Evolutionary conservation across 495 filamentous ascomycete genomes (phyloP).

Genomic region (Podospora pseudoanserina): DNA sequence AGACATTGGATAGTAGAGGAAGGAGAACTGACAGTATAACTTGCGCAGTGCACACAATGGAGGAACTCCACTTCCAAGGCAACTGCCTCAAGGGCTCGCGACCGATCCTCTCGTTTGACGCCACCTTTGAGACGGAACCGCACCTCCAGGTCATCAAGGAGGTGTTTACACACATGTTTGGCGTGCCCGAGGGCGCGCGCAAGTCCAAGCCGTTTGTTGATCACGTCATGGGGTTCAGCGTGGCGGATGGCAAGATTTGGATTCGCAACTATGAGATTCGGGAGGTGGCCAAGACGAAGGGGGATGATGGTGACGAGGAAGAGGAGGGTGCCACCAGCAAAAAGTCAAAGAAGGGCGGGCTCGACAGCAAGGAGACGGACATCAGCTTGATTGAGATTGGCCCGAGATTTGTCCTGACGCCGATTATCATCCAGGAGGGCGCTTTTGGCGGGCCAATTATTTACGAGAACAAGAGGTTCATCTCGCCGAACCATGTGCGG

Average conservation of each 20-base stretch:
- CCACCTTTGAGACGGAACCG: constrained; percentile 71
- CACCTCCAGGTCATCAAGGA: constrained; percentile 75
- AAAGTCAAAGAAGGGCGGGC: constrained; percentile 29
- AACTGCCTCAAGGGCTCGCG: constrained; percentile 94
- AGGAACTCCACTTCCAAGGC: constrained; percentile 91
- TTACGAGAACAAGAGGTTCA: constrained; percentile 98
- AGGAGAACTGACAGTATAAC: neutral
- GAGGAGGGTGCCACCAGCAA: constrained; percentile 23
- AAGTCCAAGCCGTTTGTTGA: constrained; percentile 95
- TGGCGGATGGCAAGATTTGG: constrained; percentile 96
- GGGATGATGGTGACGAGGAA: constrained; percentile 34
- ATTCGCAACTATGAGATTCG: constrained; percentile 89
- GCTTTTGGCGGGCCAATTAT: constrained; percentile 96
- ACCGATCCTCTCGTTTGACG: constrained; percentile 93
- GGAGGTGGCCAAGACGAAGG: constrained; percentile 66
- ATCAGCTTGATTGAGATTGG: constrained; percentile 89
- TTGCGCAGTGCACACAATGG: constrained; percentile 78
- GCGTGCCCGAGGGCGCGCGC: constrained; percentile 80
- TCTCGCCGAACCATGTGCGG: constrained; percentile 91
- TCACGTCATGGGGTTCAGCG: constrained; percentile 87
- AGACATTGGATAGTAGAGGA: neutral
- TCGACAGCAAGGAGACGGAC: constrained; percentile 58
- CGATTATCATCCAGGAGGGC: constrained; percentile 92
- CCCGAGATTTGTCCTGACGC: constrained; percentile 89
- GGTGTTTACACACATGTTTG: constrained; percentile 86